These are phyloP conservation scores for Rehmannia glutinosa DNA, from an alignment of 257 asterid species.

Conservation along the genomic window DNA sequence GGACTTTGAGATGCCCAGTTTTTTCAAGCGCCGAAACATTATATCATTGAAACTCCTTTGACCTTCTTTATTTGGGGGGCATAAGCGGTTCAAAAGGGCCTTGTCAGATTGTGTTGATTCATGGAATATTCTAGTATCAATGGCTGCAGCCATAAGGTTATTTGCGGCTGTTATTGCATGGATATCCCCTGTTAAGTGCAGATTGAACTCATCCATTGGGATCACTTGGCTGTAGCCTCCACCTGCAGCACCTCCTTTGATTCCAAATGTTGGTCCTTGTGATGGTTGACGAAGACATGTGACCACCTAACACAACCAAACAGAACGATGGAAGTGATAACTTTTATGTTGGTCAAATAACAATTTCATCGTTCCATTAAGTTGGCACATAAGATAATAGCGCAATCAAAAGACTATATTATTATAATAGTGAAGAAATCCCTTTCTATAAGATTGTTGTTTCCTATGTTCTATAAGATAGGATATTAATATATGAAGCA, in stretches of 20 bases:
- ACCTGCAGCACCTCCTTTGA: slow-evolving; percentile 98
- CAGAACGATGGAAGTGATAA: background rate
- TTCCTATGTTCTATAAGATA: background rate
- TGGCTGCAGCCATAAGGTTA: slow-evolving; percentile 95
- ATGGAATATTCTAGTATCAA: slow-evolving; percentile 88
- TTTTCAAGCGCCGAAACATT: slow-evolving; percentile 77
- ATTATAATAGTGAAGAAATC: too few relatives aligned
- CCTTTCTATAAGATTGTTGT: background rate
- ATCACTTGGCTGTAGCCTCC: slow-evolving; percentile 99
- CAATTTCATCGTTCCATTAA: background rate
- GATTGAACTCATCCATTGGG: slow-evolving; percentile 99
- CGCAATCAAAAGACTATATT: too few relatives aligned
- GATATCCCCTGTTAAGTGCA: slow-evolving; percentile 94
- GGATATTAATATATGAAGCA: background rate
- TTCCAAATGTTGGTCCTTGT: slow-evolving; percentile 97
- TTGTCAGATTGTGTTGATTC: slow-evolving; percentile 88
- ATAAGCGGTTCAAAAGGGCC: slow-evolving; percentile 85
- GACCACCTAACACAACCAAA: slow-evolving; percentile 54
- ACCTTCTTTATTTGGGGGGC: slow-evolving; percentile 87
- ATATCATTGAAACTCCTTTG: slow-evolving; percentile 61
- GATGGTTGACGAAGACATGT: slow-evolving; percentile 94
- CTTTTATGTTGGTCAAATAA: background rate
- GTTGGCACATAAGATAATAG: too few relatives aligned
- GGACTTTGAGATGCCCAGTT: slow-evolving; percentile 76
- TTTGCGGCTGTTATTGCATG: slow-evolving; percentile 98